A percentile compares a stretch with the other conserved stretches of the same genome.
These are phyloP conservation scores for Botrytis elliptica DNA, from an alignment of 2,329 filamentous ascomycete species.

Conservation along the genomic window DNA sequence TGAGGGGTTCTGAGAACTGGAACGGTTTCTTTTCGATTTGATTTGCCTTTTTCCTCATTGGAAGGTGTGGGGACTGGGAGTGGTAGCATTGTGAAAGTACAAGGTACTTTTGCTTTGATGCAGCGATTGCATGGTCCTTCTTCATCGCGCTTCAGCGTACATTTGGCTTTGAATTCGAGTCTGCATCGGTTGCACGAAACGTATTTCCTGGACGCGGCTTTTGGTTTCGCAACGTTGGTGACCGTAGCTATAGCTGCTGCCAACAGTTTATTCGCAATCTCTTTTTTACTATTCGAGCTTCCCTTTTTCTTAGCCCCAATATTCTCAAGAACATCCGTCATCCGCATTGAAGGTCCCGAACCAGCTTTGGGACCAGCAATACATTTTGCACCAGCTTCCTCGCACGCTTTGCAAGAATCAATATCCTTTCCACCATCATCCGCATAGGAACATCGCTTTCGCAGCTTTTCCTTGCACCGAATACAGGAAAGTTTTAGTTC, in stretches of 20 bases:
- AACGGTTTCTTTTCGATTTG: not conserved
- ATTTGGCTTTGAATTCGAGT: conserved; percentile 8
- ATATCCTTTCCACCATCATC: conserved; percentile 28
- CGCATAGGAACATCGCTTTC: conserved; percentile 28
- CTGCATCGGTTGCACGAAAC: conserved; percentile 31
- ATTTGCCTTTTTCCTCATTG: not conserved
- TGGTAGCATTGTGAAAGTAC: conserved; percentile 26
- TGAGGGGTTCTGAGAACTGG: not conserved
- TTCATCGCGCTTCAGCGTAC: conserved; percentile 25
- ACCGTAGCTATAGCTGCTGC: not conserved
- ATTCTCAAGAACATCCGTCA: not conserved
- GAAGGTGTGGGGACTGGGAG: not conserved
- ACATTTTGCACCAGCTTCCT: conserved; percentile 25
- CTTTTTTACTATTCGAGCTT: not conserved
- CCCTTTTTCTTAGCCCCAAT: not conserved
- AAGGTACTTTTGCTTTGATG: conserved; percentile 20
- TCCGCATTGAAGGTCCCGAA: not conserved
- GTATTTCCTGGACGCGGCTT: conserved; percentile 19
- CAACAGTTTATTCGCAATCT: not conserved
- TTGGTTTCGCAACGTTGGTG: not conserved
- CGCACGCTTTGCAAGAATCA: conserved; percentile 29
- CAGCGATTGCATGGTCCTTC: conserved; percentile 31
- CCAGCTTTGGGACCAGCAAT: conserved; percentile 26
- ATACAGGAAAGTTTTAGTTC: conserved; percentile 29
- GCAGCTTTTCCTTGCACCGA: conserved; percentile 28